These are phyloP conservation scores for Ascochyta koolunga DNA, from an alignment of 2,329 filamentous ascomycete genomes.

Conservation along the genomic window DNA sequence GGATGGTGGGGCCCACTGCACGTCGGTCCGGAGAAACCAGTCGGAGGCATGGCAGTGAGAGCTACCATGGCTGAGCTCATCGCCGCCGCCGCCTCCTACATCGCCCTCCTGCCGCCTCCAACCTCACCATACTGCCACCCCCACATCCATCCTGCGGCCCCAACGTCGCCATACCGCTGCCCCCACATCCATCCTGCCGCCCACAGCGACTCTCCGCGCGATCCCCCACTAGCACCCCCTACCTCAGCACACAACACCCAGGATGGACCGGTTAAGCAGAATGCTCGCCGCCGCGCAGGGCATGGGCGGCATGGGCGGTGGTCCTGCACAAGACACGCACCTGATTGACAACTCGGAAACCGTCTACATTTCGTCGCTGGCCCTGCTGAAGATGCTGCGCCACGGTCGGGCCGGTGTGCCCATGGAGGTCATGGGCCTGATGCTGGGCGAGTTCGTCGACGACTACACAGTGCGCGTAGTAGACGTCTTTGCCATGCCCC, in stretches of 20 bases:
- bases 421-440: slow-evolving; percentile 99
- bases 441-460: slow-evolving; percentile 98
- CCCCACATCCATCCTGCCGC: slow-evolving; percentile 5
- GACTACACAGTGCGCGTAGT: slow-evolving; percentile 98
- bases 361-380: slow-evolving; percentile 97
- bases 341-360: slow-evolving; percentile 99
- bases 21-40: not conserved
- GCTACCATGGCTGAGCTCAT: not conserved
- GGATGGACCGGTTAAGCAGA: slow-evolving; percentile 90
- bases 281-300: slow-evolving; percentile 78
- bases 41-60: not conserved
- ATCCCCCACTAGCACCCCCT: too few relatives aligned
- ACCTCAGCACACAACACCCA: slow-evolving; percentile 5
- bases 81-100: slow-evolving; percentile 3
- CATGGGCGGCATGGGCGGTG: slow-evolving; percentile 67
- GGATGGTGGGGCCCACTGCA: not conserved
- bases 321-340: slow-evolving; percentile 71
- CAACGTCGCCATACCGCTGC: too few relatives aligned
- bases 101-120: slow-evolving; percentile 9
- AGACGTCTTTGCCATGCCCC: slow-evolving; percentile 99
- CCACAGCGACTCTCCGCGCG: not conserved
- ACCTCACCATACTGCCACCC: slow-evolving; percentile 9
- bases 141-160: slow-evolving; percentile 6
- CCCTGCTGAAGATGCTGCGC: slow-evolving; percentile 96
- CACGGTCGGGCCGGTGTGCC: slow-evolving; percentile 97